A percentile compares a stretch with the other conserved stretches of the same genome.
Conservation (phyloP, 2,329 filamentous ascomycete genomes). For the Cladosporium phlei region DNA sequence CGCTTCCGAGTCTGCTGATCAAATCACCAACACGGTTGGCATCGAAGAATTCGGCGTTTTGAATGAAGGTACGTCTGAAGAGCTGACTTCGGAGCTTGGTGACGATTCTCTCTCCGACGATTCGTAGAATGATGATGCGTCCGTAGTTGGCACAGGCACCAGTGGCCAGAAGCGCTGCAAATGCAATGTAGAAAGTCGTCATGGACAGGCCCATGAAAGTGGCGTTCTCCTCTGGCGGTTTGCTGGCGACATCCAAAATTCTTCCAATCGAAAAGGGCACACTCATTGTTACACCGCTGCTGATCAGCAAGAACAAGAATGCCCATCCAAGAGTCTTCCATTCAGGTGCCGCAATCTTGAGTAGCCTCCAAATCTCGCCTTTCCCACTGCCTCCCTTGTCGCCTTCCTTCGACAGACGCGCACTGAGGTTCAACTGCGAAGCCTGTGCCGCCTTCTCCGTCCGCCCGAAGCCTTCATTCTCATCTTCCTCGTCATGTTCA, state of each 20-base stretch:
- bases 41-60: constrained; percentile 98
- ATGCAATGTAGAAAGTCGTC: constrained; percentile 79
- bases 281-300: constrained; percentile 89
- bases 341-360: constrained; percentile 87
- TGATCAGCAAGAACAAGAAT: constrained; percentile 79
- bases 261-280: constrained; percentile 95
- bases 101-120: constrained; percentile 93
- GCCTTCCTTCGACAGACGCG: constrained; percentile 80
- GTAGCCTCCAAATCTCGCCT: constrained; percentile 78
- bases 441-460: constrained; percentile 84
- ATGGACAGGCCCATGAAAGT: constrained; percentile 79
- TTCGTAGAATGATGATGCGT: constrained; percentile 84
- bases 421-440: constrained; percentile 82
- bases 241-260: constrained; percentile 86
- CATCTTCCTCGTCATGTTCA: constrained; percentile 43
- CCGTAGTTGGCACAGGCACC: constrained; percentile 91
- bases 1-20: constrained; percentile 90
- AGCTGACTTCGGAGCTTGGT: constrained; percentile 82
- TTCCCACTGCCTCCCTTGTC: constrained; percentile 41
- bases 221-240: constrained; percentile 54
- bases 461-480: constrained; percentile 60
- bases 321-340: constrained; percentile 72
- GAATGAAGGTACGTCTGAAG: constrained; percentile 87
- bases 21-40: constrained; percentile 94
- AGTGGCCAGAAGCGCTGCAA: constrained; percentile 68